Base-by-base conservation (phyloP, 73 alveolate species). In the Paramecium sexaurelia region DNA sequence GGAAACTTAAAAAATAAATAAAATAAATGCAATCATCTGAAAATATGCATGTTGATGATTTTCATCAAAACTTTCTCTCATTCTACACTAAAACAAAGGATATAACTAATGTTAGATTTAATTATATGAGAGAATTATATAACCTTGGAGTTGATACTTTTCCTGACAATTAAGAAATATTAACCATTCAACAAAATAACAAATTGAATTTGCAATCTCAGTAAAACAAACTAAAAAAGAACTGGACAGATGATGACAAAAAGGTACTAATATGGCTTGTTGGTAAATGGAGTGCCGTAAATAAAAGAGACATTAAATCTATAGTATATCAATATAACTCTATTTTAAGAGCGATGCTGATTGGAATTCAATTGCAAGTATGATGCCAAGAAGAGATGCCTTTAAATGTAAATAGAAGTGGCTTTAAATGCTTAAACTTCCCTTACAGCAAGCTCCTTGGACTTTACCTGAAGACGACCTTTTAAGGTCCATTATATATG, bases 171-270 rank as follows among this genome's bases (percentile, higher is more conserved):
- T 32, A 20, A 78, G 90, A 78, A 27, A 32, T 78, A 1, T 22
- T n/a, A 7, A 40, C 32, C 29, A 78, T 78, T 78, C 55, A 78
- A 33, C 90, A 78, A 43, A 78, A 78, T 40, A 78, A 78, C 55
- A 78, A 45, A 27, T 45, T 78, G 26, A 78, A 39, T 40, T 29
- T 24, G 13, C 71, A 78, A 19, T 27, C 75, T 22, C n/a, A 22
- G 47, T 43, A 39, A 37, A 43, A 33, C 19, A 78, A 78, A 61
- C 90, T 78, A 3, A 88, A 88, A 37, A 88, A 88, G 69, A 88
- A 88, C 61, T 88, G 94, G 94, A 88, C 94, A 32, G 94, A 88
- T 33, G 94, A 88, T 51, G 94, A 88, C 85, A 88, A 55, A 22
- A 68, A 75, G 27, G 91, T 88, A 2, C 83, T 88, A 19, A 33